These are phyloP conservation scores for Tuctoria greenei DNA, from an alignment of 176 grass and related monocot genomes.

Conservation along the genomic window DNA sequence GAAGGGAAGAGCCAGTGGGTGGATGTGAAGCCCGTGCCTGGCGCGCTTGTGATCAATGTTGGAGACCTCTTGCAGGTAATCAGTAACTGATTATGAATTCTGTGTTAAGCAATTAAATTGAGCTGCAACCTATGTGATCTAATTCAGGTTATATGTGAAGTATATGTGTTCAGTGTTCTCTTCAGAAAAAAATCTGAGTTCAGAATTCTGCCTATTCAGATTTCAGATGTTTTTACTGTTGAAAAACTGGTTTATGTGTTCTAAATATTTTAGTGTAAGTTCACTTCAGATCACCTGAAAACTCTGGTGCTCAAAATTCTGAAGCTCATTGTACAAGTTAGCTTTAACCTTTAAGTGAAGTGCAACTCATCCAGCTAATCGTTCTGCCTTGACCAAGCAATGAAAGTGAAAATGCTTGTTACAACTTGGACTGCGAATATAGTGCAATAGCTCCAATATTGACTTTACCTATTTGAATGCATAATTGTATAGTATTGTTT, in stretches of 20 bases:
- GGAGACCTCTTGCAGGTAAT: constrained; percentile 76
- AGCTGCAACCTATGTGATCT: not conserved
- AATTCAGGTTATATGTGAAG: not conserved
- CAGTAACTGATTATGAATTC: not conserved
- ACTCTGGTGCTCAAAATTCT: not conserved
- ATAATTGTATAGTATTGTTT: not conserved
- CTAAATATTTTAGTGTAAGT: not conserved
- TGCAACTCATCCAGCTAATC: not conserved
- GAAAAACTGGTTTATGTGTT: not conserved
- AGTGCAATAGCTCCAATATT: not conserved
- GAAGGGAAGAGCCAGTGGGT: constrained; percentile 59
- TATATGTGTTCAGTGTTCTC: not conserved
- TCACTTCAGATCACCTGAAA: not conserved
- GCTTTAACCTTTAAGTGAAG: not conserved
- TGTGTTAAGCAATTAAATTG: not conserved
- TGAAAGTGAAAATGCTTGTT: not conserved
- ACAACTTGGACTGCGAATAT: not conserved
- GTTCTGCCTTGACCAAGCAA: not conserved
- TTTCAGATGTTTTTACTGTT: not conserved
- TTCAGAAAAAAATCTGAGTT: not conserved
- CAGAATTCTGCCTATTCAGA: not conserved
- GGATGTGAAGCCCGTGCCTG: constrained; percentile 57
- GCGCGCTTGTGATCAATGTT: constrained; percentile 80
- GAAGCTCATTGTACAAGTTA: not conserved
- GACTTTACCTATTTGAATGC: not conserved